A percentile compares a stretch with the other conserved stretches of the same genome.
phyloP scores from a whole-genome alignment of 345 rosid species.

The Citrus glauca region DNA sequence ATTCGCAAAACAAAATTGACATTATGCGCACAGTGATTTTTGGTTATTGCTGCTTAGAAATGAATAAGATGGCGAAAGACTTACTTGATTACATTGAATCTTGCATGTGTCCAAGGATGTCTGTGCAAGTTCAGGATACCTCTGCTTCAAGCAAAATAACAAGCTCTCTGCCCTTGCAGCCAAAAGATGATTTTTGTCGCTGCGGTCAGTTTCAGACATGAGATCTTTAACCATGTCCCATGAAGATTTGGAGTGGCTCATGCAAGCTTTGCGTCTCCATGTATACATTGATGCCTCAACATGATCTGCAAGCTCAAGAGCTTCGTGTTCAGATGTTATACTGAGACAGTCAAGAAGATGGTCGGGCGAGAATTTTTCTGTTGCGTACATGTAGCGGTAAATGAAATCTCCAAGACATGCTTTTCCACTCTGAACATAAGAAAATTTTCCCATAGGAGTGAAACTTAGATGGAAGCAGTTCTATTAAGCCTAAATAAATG shows the following conservation, averaged over 20 bases:
- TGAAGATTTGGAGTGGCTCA: constrained; percentile 67
- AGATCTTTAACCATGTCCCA: constrained; percentile 86
- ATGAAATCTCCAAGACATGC: constrained; percentile 76
- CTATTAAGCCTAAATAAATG: not conserved
- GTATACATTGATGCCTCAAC: constrained; percentile 89
- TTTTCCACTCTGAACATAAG: constrained; percentile 63
- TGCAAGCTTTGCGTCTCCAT: constrained; percentile 87
- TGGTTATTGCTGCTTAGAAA: not conserved
- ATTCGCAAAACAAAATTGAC: not conserved
- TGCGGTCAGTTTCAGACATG: constrained; percentile 54
- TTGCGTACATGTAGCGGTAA: constrained; percentile 54
- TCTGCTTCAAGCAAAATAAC: constrained; percentile 77
- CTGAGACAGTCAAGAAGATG: constrained; percentile 62
- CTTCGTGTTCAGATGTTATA: constrained; percentile 81
- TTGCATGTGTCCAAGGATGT: constrained; percentile 91
- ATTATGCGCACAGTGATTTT: not conserved
- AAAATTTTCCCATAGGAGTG: not conserved
- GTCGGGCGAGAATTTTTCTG: constrained; percentile 72
- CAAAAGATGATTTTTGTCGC: constrained; percentile 69
- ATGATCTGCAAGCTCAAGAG: constrained; percentile 79
- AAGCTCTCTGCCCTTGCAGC: constrained; percentile 85
- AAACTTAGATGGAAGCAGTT: not conserved
- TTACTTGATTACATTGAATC: constrained; percentile 77
- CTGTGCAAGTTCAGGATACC: constrained; percentile 86
- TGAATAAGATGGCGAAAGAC: constrained; percentile 4